Evolutionary conservation across 805 yeast genomes (phyloP).

Genomic region (Pichia phayaonensis): DNA sequence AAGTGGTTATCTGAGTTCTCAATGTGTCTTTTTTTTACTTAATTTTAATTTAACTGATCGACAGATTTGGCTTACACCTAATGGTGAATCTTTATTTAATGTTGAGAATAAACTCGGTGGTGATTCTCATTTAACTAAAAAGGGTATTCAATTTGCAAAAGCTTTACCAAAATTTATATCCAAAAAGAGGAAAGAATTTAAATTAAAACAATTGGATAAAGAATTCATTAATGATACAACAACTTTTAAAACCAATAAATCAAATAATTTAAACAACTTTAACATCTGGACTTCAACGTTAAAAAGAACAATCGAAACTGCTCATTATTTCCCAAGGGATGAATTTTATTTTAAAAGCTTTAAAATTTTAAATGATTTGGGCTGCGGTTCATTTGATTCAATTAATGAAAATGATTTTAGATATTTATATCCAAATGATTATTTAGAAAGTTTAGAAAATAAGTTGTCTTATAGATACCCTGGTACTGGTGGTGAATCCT

Average conservation of each 20-base stretch:
- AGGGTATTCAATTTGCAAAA: slow-evolving; percentile 27
- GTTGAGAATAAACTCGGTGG: slow-evolving; percentile 26
- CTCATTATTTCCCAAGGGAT: slow-evolving; percentile 23
- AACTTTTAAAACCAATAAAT: slow-evolving; percentile 15
- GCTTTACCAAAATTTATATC: slow-evolving; percentile 30
- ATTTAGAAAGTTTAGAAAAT: slow-evolving; percentile 23
- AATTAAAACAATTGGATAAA: slow-evolving; percentile 26
- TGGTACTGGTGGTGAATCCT: slow-evolving; percentile 33
- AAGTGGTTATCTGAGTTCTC: slow-evolving; percentile 50
- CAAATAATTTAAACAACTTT: slow-evolving; percentile 13
- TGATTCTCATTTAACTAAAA: slow-evolving; percentile 24
- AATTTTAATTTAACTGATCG: slow-evolving; percentile 32
- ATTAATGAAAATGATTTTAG: slow-evolving; percentile 26
- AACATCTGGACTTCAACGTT: slow-evolving; percentile 31
- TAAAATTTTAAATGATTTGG: slow-evolving; percentile 29
- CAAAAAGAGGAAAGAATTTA: slow-evolving; percentile 29
- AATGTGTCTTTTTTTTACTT: slow-evolving; percentile 45
- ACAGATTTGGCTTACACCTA: slow-evolving; percentile 31
- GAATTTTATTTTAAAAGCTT: slow-evolving; percentile 27
- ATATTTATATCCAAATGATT: slow-evolving; percentile 21
- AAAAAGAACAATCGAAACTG: slow-evolving; percentile 28
- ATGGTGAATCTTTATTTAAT: slow-evolving; percentile 28
- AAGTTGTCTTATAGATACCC: slow-evolving; percentile 29
- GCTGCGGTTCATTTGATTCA: slow-evolving; percentile 30
- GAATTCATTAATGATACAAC: slow-evolving; percentile 25